Evolutionary conservation across 106 monocot genomes (phyloP).

Genomic region (Dendrobium catenatum): DNA sequence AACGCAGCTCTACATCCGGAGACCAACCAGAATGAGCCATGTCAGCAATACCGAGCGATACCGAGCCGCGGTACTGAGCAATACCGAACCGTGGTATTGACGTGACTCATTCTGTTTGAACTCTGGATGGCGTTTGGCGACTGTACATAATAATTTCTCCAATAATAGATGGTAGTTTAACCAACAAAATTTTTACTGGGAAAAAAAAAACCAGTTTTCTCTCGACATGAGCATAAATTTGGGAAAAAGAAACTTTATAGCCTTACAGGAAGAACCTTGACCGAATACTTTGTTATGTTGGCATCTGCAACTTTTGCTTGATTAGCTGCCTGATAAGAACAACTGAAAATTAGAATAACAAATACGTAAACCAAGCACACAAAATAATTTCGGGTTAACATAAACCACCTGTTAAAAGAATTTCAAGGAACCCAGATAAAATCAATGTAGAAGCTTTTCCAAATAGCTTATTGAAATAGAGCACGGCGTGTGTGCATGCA

Average conservation of each 20-base stretch:
- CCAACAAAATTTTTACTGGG: not conserved
- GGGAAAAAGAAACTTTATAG: not conserved
- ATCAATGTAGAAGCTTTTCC: not conserved
- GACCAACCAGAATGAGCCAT: too few species aligned
- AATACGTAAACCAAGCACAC: not conserved
- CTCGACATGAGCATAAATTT: not conserved
- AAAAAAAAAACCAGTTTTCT: not conserved
- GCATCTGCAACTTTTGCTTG: constrained; percentile 61
- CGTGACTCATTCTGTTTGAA: too few species aligned
- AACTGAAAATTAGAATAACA: not conserved
- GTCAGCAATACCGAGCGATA: too few species aligned
- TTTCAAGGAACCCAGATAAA: not conserved
- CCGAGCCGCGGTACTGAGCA: too few species aligned
- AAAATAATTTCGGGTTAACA: not conserved
- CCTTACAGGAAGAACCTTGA: constrained; percentile 90
- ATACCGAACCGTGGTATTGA: too few species aligned
- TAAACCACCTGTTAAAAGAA: not conserved
- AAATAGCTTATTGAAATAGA: not conserved
- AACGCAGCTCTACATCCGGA: too few species aligned
- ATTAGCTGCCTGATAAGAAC: constrained; percentile 30
- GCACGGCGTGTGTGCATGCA: not conserved
- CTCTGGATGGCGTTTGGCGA: too few species aligned
- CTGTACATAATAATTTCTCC: too few species aligned
- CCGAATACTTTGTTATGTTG: constrained; percentile 80
- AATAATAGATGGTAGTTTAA: not conserved